These are phyloP conservation scores for Bipolaris victoriae DNA, from an alignment of 2,329 filamentous ascomycete genomes.

Conservation along the genomic window DNA sequence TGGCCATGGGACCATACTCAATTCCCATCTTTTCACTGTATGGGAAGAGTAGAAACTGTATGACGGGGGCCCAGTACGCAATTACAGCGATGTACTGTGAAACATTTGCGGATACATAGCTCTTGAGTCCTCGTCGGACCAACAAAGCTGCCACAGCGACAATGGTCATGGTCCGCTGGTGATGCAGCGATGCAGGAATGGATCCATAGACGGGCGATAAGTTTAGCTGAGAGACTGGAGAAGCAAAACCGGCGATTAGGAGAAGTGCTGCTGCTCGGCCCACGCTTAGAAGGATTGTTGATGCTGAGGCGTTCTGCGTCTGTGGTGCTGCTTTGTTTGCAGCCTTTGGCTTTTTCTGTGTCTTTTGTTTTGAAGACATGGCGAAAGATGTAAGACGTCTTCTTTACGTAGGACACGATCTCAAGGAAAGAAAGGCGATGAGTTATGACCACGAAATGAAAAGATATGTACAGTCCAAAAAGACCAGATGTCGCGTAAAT, in stretches of 20 bases:
- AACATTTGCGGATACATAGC: conserved; percentile 57
- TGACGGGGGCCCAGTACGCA: conserved; percentile 74
- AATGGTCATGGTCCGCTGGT: conserved; percentile 68
- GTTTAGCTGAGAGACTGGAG: conserved; percentile 74
- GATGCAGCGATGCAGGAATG: conserved; percentile 76
- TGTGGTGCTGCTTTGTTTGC: conserved; percentile 34
- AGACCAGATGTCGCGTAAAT: conserved; percentile 23
- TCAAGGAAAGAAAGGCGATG: neutral
- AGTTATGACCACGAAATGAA: neutral
- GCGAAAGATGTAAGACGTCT: conserved; percentile 7
- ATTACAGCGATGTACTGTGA: conserved; percentile 69
- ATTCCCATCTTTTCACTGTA: conserved; percentile 71
- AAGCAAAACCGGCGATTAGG: conserved; percentile 66
- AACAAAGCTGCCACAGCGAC: conserved; percentile 76
- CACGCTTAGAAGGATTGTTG: conserved; percentile 39
- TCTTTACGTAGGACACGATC: neutral
- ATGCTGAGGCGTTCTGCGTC: conserved; percentile 29
- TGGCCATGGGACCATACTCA: conserved; percentile 74
- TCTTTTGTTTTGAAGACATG: conserved; percentile 45
- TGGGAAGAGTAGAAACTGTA: conserved; percentile 74
- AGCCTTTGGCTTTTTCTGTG: conserved; percentile 44
- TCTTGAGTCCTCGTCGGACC: conserved; percentile 63
- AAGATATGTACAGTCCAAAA: conserved; percentile 6
- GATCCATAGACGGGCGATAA: conserved; percentile 89
- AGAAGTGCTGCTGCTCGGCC: conserved; percentile 53